Evolutionary conservation across 1,139 yeast genomes (phyloP), one percentile per base, ranked within the genome.

Genomic region (Suhomyces bokatorum): DNA sequence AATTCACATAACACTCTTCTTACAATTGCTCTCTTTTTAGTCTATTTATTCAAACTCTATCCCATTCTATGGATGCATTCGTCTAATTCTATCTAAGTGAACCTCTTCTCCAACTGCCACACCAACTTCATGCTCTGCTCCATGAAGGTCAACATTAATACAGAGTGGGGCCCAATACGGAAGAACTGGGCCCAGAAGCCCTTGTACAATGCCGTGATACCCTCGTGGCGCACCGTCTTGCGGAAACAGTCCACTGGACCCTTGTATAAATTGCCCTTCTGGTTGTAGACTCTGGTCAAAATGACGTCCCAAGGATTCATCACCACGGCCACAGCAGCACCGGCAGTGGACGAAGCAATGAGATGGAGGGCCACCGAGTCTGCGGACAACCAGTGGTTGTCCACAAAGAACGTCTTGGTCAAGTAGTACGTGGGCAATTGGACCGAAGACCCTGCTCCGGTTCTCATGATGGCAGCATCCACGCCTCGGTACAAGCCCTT

Each of bases 271-370:
- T 87, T 79, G 32, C 97, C 97, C 66, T 85, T 88, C 64, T 93
- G 98, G 66, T 93, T 93, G 69, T 91, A 93, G 66, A 95, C 85
- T 69, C 99, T 79, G 2, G 99, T 93, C 68, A 93, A 74, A 44
- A 93, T 80, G 43, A 93, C 98, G 64, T 93, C 99, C 83, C 96
- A 89, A 14, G 98, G 98, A 63, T 90, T 91, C 97, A 95, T 91
- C 32, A 88, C 97, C 30, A 91, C 75, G 43, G 95, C 93, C 27
- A 93, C 98, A 52, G 96, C 97, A 40, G 90, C 67, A 37, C 99
- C 99, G 7, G 97, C 85, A 52, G 78, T 71, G 1, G 95, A 81
- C 31, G 95, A 83, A 1, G 97, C 81, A 12, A 78, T 55, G 53
- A 93, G 75, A 64, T 90, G 97, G 52, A 87, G 72, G 2, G 76